Conservation (phyloP, 129 eudicot species). For the carrot (Daucus carota) region DNA sequence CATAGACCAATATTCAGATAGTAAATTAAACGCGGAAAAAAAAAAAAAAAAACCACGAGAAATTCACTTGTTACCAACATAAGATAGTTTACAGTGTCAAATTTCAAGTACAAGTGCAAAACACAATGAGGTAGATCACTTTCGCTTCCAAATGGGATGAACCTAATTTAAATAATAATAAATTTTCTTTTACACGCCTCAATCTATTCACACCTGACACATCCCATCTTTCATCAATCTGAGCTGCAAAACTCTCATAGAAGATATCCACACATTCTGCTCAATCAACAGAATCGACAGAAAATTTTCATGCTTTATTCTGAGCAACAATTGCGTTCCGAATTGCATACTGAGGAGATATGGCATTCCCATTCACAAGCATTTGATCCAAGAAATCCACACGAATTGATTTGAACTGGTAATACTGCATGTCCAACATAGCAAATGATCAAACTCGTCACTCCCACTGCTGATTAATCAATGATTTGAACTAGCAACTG, state of each 20-base stretch:
- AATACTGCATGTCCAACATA: constrained; percentile 35
- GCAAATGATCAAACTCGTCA: not conserved
- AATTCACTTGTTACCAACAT: not conserved
- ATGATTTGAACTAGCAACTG: not conserved
- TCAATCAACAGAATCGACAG: not conserved
- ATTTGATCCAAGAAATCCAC: constrained; percentile 83
- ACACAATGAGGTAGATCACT: not conserved
- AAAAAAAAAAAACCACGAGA: not conserved
- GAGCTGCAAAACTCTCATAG: constrained; percentile 6
- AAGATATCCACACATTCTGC: not conserved
- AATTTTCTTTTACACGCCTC: not conserved
- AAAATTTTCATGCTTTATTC: constrained; percentile 54
- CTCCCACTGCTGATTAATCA: not conserved
- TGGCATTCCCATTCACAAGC: constrained; percentile 69
- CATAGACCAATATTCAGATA: no score
- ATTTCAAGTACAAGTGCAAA: not conserved
- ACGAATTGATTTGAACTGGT: constrained; percentile 77
- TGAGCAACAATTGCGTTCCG: constrained; percentile 64
- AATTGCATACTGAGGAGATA: constrained; percentile 45
- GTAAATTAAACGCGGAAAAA: no score
- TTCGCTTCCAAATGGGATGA: not conserved
- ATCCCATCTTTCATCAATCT: not conserved
- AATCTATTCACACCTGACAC: not conserved
- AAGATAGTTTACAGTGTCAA: not conserved
- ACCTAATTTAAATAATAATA: not conserved